Conservation (phyloP, 495 filamentous ascomycete genomes). For the Neohortaea acidophila region DNA sequence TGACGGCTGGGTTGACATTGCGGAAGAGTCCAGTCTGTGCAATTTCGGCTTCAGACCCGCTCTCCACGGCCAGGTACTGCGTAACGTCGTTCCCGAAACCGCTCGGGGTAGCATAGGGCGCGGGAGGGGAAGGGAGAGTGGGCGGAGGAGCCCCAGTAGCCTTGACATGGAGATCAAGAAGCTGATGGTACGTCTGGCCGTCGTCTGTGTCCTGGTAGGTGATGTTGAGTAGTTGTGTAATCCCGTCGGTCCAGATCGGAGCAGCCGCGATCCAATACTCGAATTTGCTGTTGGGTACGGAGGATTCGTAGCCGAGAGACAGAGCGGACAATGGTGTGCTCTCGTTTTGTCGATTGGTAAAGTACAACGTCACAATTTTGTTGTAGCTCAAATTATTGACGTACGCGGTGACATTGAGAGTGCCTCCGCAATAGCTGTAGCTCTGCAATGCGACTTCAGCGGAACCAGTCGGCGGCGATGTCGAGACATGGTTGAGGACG, state of each 20-base stretch:
- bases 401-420: slow-evolving; percentile 11
- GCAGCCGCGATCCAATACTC: slow-evolving; percentile 16
- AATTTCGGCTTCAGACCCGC: slow-evolving; percentile 11
- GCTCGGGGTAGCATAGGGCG: slow-evolving; percentile 16
- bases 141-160: slow-evolving; percentile 12
- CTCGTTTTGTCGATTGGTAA: slow-evolving; percentile 15
- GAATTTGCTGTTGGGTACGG: slow-evolving; percentile 8
- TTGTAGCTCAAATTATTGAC: slow-evolving; percentile 17
- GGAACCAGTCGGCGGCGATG: too few relatives aligned
- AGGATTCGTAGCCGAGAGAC: slow-evolving; percentile 7
- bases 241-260: slow-evolving; percentile 16
- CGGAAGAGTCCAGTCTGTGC: slow-evolving; percentile 13
- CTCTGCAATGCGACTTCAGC: background rate
- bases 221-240: slow-evolving; percentile 17
- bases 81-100: slow-evolving; percentile 18
- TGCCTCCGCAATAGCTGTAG: slow-evolving; percentile 9
- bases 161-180: slow-evolving; percentile 9
- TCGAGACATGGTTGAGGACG: too few relatives aligned
- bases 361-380: slow-evolving; percentile 18
- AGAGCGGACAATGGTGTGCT: slow-evolving; percentile 13
- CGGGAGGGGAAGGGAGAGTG: slow-evolving; percentile 2
- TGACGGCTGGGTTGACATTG: slow-evolving; percentile 18
- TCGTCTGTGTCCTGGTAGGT: slow-evolving; percentile 18
- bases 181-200: slow-evolving; percentile 14
- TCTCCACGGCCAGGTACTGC: slow-evolving; percentile 6